phyloP scores from a whole-genome alignment of 2,329 filamentous ascomycete genomes.

The Ilyonectria robusta region DNA sequence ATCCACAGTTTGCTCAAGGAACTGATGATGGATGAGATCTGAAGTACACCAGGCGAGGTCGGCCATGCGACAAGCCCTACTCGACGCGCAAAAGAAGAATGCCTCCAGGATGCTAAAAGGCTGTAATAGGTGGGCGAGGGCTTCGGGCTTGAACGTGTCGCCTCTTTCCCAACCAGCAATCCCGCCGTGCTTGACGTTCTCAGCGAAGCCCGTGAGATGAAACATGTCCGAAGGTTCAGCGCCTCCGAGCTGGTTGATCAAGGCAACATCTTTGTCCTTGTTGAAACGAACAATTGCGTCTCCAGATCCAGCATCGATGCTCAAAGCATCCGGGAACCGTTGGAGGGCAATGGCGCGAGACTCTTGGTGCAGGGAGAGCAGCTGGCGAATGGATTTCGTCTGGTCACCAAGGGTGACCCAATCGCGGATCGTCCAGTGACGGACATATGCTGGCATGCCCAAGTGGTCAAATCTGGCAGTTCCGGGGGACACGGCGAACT shows the following conservation, averaged over 20 bases:
- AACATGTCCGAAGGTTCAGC: slow-evolving; percentile 25
- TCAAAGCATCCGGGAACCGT: slow-evolving; percentile 51
- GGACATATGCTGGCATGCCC: slow-evolving; percentile 2
- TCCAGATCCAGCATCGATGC: slow-evolving; percentile 43
- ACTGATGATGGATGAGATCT: slow-evolving; percentile 47
- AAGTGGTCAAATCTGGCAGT: slow-evolving; percentile 23
- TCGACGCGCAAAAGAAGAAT: slow-evolving; percentile 43
- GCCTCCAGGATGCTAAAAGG: slow-evolving; percentile 46
- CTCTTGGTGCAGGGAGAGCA: slow-evolving; percentile 54
- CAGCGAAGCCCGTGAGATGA: slow-evolving; percentile 47
- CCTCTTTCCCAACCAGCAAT: slow-evolving; percentile 31
- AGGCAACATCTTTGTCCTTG: slow-evolving; percentile 49
- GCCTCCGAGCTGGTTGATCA: slow-evolving; percentile 38
- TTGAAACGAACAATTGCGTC: slow-evolving; percentile 50
- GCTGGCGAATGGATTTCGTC: slow-evolving; percentile 47
- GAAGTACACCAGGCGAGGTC: slow-evolving; percentile 52
- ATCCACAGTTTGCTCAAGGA: slow-evolving; percentile 46
- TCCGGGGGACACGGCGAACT: slow-evolving; percentile 41
- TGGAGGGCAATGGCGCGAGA: slow-evolving; percentile 52
- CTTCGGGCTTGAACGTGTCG: not conserved
- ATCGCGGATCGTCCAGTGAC: slow-evolving; percentile 40
- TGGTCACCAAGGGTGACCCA: slow-evolving; percentile 44
- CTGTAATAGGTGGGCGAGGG: slow-evolving; percentile 9
- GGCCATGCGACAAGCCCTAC: slow-evolving; percentile 17
- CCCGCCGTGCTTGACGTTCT: slow-evolving; percentile 50